Base-by-base conservation (phyloP, 1,139 yeast genomes). In the Saccharomyces hybrid region DNA sequence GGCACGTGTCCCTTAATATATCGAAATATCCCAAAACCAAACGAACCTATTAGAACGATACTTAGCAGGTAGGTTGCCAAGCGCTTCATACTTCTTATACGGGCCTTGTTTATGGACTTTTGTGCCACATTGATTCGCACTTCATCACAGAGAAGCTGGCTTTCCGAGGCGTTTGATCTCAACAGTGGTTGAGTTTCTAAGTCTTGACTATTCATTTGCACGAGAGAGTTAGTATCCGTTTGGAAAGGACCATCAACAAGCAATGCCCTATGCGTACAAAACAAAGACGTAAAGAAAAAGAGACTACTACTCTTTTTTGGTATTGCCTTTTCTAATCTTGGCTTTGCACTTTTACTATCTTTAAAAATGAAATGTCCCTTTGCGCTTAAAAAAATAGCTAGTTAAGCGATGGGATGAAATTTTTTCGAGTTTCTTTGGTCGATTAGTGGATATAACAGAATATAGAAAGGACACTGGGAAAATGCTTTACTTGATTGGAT, bases 401-500 rank as follows among this genome's bases (percentile, higher is more conserved):
- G 11, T 5, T 38, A 16, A 38, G 44, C 44, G 25, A 38, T 38
- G 44, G 44, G 44, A 16, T 38, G 44, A 38, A 38, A 38, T 38
- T 38, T 38, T 38, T 38, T 38, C 16, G 2, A 16, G 16, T 16
- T 16, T 2, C 1, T 16, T 7, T 6, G 16, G 11, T 16, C 4
- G 11, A 23, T 16, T 16, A 16, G 16, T 16, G 16, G 16, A 16
- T 2, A 16, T 16, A 16, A 44, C 32, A 14, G 16, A 1, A 20
- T 20, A 14, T 47, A 38, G 7, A 4, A 14, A 48, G 5, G 23
- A 13, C 13, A 47, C 2, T 38, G 25, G 27, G 16, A 46, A 53
- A 53, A 93, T 93, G 99, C 78, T 93, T 56, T 93, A 93, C 68
- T 79, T 93, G 59, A 81, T 93, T 56, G 99, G 99, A 5, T 76